Base-by-base conservation (phyloP, 176 grass and related monocot species). In the Miscanthus lutarioriparius region DNA sequence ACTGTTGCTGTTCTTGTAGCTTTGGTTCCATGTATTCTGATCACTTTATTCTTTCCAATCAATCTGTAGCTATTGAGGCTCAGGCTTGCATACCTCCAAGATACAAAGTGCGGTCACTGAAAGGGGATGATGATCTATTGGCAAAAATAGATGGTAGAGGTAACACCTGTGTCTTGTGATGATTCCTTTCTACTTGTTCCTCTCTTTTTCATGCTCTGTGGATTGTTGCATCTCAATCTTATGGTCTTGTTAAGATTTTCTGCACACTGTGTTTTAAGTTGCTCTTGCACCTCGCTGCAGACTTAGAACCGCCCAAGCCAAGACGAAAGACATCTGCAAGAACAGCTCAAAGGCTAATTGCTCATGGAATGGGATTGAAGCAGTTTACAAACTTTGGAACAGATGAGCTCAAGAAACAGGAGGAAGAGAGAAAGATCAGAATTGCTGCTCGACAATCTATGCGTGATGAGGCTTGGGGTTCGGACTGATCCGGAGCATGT, bases 301-400 rank as follows among this genome's bases (percentile, higher is more conserved):
- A 98, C 86, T 69, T 98, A 58, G 89, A 98, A 87, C 96, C 96
- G 3, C 91, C 96, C 36, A 90, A 64, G 62, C 83, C 89, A 10
- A 89, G 96, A n/a, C 96, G 87, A 0, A 98, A 95, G 84, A 98
- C 96, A 32, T 95, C 91, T 25, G 85, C 89, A 63, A 88, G 91
- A 64, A 91, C 96, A 12, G 91, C 93, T 4, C 91, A 92, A 74
- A 93, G 96, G 81, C 28, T 98, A 67, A 93, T 98, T 67, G 93
- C 93, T 48, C 96, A 94, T 19, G 90, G 85, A 25, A 93, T 95
- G 91, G 93, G 96, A 74, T 51, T 93, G 68, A 92, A 71, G 79
- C 82, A 90, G 67, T 73, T 94, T 12, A 71, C 93, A 45, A 82
- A 76, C 62, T 80, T 85, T 2, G 70, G 83, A 13, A 71, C 91